phyloP scores from a whole-genome alignment of 257 asterid genomes.

The Przewalskia tangutica region DNA sequence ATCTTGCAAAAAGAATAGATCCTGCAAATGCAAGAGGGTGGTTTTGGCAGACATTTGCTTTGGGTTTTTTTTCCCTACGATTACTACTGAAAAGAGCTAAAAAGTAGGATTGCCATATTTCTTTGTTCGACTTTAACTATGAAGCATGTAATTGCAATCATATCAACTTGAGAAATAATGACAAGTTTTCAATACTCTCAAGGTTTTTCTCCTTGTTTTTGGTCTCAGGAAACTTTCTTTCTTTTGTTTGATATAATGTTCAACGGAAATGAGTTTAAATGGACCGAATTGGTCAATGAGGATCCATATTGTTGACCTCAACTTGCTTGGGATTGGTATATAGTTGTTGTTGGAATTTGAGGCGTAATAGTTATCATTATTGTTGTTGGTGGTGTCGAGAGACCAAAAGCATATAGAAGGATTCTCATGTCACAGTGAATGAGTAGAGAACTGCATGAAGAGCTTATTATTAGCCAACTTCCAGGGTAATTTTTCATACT shows the following conservation, averaged over 20 bases:
- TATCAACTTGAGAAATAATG: neutral
- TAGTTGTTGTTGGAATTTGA: no score
- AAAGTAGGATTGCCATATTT: slow-evolving; percentile 2
- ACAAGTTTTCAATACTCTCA: neutral
- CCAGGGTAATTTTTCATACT: no score
- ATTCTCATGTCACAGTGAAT: neutral
- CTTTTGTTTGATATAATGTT: neutral
- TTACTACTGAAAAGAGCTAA: slow-evolving; percentile 52
- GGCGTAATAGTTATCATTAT: no score
- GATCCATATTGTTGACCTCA: neutral
- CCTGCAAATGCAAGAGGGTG: slow-evolving; percentile 79
- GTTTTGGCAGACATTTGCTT: slow-evolving; percentile 80
- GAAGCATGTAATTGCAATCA: neutral
- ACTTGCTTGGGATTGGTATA: neutral
- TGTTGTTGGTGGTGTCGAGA: no score
- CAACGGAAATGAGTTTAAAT: neutral
- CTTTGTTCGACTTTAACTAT: neutral
- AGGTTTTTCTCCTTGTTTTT: neutral
- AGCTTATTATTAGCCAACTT: no score
- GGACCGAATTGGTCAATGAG: neutral
- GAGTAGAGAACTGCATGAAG: no score
- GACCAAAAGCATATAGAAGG: neutral
- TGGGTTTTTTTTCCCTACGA: slow-evolving; percentile 73
- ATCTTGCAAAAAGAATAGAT: slow-evolving; percentile 67
- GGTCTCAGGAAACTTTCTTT: neutral